phyloP scores from a whole-genome alignment of 257 asterid species.

The Ocimum tenuiflorum region DNA sequence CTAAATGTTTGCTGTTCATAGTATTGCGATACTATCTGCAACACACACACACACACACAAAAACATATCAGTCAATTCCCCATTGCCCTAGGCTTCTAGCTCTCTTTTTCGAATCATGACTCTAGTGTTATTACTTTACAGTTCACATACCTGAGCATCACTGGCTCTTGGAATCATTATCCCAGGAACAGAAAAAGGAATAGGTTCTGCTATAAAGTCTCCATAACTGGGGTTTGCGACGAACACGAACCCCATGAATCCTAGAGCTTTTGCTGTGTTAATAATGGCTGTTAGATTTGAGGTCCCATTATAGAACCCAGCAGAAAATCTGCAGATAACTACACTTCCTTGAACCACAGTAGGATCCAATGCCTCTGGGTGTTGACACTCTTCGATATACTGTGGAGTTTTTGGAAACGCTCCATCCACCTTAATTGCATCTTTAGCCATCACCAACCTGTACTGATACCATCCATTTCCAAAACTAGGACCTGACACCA shows the following conservation, averaged over 20 bases:
- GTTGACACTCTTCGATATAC: conserved; percentile 70
- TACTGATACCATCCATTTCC: conserved; percentile 54
- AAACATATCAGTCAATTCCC: background rate
- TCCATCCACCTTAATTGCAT: conserved; percentile 47
- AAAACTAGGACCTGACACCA: conserved; percentile 50
- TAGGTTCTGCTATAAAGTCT: conserved; percentile 82
- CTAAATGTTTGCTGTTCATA: conserved; percentile 52
- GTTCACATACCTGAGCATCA: conserved; percentile 46
- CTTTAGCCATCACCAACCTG: conserved; percentile 65
- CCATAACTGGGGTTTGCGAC: conserved; percentile 74
- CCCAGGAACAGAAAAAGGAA: conserved; percentile 76
- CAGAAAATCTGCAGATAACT: conserved; percentile 77
- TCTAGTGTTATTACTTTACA: too few relatives aligned
- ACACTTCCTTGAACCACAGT: conserved; percentile 48
- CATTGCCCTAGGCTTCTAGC: background rate
- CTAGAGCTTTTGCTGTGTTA: conserved; percentile 53
- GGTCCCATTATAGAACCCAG: conserved; percentile 64
- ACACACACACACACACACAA: background rate
- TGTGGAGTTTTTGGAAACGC: conserved; percentile 43
- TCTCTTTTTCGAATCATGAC: too few relatives aligned
- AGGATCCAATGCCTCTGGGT: conserved; percentile 68
- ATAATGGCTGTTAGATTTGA: conserved; percentile 52
- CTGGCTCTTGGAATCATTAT: conserved; percentile 61
- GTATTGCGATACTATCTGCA: conserved; percentile 50
- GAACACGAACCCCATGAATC: conserved; percentile 64